Base-by-base conservation (phyloP, 2,329 filamentous ascomycete species). In the Trichoderma brevicompactum region DNA sequence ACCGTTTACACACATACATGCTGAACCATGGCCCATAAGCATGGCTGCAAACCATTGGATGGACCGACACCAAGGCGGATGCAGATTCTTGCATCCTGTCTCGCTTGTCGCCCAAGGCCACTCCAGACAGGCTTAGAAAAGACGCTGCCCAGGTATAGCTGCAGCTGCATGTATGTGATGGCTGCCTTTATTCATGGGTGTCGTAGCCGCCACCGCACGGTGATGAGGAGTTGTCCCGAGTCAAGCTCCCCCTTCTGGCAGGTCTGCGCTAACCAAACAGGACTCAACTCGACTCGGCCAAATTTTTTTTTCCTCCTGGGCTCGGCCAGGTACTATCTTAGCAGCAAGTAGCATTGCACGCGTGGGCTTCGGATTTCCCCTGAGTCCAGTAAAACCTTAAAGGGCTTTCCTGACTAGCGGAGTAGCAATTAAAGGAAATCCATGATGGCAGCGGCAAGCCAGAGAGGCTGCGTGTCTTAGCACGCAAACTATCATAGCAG, bases 351-450 rank as follows among this genome's bases (percentile, higher is more conserved):
- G 34, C 6, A 41, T 13, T 19, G 46, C 46, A 19, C 19, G 40
- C 41, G 34, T 36, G 32, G 56, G 64, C 55, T 43, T 34, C 28
- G 48, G 32, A 48, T 2, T 36, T 12, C 64, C 56, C 64, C 64
- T 61, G 56, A 61, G 41, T 10, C 56, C 56, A 65, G 55, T 34
- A 49, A 48, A 55, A 62, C 34, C 17, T 52, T 52, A 49, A 49
- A 41, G 5, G 15, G n/a, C 17, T 8, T 13, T 23, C 10, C 23
- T 63, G n/a, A 17, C 34, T 40, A 28, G 59, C 48, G 32, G 36
- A 50, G 44, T 19, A 38, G 23, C 19, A 41, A n/a, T 38, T 17
- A 28, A 50, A 48, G 36, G n/a, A 23, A 44, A 32, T 44, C n/a
- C 23, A 43, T 15, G 28, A 28, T 28, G 23, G 23, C 23, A 28